Evolutionary conservation across 345 rosid species (phyloP).

Genomic region (Barbarea vulgaris): DNA sequence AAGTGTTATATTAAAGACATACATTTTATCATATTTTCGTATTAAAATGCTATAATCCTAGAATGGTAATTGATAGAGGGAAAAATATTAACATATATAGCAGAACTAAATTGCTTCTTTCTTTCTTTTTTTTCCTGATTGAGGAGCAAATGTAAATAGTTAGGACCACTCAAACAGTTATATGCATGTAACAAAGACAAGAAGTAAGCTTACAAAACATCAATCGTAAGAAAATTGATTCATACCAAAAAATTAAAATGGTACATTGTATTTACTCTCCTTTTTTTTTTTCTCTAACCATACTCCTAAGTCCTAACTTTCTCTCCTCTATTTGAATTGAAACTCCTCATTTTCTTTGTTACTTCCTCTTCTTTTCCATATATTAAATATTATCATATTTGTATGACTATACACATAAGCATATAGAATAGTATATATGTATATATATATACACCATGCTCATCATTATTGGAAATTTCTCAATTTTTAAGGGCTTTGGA

Average conservation of each 20-base stretch:
- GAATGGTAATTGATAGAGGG: neutral
- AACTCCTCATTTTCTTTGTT: slow-evolving; percentile 22
- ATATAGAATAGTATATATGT: neutral
- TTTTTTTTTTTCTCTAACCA: slow-evolving; percentile 10
- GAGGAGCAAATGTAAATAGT: neutral
- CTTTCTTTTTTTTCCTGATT: rapidly evolving
- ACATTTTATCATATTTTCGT: neutral
- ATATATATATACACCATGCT: neutral
- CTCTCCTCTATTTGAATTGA: slow-evolving; percentile 17
- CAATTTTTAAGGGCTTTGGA: slow-evolving; percentile 1
- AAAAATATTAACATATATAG: neutral
- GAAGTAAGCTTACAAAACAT: slow-evolving; percentile 13
- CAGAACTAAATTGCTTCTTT: too few species aligned
- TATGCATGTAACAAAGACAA: neutral
- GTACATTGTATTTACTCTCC: slow-evolving; percentile 34
- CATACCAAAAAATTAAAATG: slow-evolving; percentile 35
- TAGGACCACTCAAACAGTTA: slow-evolving; percentile 19
- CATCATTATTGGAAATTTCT: neutral
- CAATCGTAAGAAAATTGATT: slow-evolving; percentile 27
- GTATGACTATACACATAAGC: slow-evolving; percentile 11
- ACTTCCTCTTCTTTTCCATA: slow-evolving; percentile 27
- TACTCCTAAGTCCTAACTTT: slow-evolving; percentile 23
- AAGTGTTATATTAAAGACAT: neutral
- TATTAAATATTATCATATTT: neutral
- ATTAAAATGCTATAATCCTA: neutral